phyloP scores from a whole-genome alignment of 2,329 filamentous ascomycete genomes.

The Cercospora sojina region DNA sequence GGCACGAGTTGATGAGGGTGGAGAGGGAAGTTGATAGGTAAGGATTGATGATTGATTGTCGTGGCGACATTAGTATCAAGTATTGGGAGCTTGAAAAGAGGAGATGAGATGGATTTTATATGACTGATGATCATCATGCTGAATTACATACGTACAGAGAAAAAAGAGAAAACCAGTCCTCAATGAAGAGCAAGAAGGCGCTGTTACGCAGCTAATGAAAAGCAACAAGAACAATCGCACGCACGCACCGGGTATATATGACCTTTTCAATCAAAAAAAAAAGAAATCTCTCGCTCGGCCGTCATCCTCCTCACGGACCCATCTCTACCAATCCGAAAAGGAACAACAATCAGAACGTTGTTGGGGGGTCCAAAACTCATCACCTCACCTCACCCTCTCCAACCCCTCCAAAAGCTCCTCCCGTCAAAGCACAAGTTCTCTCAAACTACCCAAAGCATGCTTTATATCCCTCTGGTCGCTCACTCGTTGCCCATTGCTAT shows the following conservation, averaged over 20 bases:
- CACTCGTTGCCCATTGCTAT: background rate
- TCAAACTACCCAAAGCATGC: constrained; percentile 18
- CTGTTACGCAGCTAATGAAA: background rate
- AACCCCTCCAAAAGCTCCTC: constrained; percentile 4
- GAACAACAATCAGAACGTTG: background rate
- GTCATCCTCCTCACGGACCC: background rate
- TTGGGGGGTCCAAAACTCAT: background rate
- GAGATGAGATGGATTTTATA: too few relatives aligned
- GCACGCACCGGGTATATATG: background rate
- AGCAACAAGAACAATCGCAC: background rate
- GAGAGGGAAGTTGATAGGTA: background rate
- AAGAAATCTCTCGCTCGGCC: background rate
- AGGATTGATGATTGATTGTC: background rate
- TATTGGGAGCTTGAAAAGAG: too few relatives aligned
- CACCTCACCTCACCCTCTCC: background rate
- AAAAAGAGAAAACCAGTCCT: background rate
- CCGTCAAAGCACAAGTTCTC: constrained; percentile 19
- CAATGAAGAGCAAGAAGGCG: background rate
- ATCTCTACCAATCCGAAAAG: background rate
- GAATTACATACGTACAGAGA: background rate
- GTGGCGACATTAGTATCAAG: background rate
- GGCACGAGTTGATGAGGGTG: background rate
- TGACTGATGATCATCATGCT: background rate
- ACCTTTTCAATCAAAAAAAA: background rate
- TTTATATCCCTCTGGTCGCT: constrained; percentile 20